A percentile compares a stretch with the other conserved stretches of the same genome.
Conservation (phyloP, 1,139 yeast species). For the Suhomyces bolitotheri region DNA sequence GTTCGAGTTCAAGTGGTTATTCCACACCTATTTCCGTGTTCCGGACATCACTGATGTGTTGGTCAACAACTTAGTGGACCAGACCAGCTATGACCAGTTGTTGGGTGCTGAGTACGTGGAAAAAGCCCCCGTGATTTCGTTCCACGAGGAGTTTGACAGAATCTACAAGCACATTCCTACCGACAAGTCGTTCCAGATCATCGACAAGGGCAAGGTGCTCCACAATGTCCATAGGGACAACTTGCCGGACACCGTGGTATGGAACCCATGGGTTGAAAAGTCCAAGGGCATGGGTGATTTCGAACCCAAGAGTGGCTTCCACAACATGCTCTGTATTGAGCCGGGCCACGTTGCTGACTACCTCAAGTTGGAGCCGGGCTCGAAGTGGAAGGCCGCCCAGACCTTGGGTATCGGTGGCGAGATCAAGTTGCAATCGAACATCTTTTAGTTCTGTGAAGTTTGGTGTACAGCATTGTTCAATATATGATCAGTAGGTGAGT, state of each 20-base stretch:
- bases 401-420: slow-evolving; percentile 41
- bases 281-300: slow-evolving; percentile 83
- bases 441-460: no score
- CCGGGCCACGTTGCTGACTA: slow-evolving; percentile 85
- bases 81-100: slow-evolving; percentile 72
- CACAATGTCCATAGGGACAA: slow-evolving; percentile 65
- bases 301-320: slow-evolving; percentile 78
- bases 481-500: no score
- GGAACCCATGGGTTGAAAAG: slow-evolving; percentile 96
- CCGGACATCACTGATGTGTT: slow-evolving; percentile 75
- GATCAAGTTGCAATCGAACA: slow-evolving; percentile 45
- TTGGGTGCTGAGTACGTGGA: slow-evolving; percentile 62
- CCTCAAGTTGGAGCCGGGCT: slow-evolving; percentile 61
- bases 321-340: slow-evolving; percentile 89
- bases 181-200: slow-evolving; percentile 59
- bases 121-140: slow-evolving; percentile 69
- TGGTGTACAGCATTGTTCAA: no score
- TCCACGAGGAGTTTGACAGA: slow-evolving; percentile 81
- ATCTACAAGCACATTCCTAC: slow-evolving; percentile 66
- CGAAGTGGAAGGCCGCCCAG: slow-evolving; percentile 61
- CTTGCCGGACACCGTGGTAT: slow-evolving; percentile 87
- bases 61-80: slow-evolving; percentile 76
- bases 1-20: slow-evolving; percentile 89
- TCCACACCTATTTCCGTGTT: slow-evolving; percentile 85
- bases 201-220: slow-evolving; percentile 67